Percentiles rank a stretch among this genome's conserved stretches.
Evolutionary conservation across 2,329 filamentous ascomycete species (phyloP).

Genomic region (Colletotrichum viniferum): DNA sequence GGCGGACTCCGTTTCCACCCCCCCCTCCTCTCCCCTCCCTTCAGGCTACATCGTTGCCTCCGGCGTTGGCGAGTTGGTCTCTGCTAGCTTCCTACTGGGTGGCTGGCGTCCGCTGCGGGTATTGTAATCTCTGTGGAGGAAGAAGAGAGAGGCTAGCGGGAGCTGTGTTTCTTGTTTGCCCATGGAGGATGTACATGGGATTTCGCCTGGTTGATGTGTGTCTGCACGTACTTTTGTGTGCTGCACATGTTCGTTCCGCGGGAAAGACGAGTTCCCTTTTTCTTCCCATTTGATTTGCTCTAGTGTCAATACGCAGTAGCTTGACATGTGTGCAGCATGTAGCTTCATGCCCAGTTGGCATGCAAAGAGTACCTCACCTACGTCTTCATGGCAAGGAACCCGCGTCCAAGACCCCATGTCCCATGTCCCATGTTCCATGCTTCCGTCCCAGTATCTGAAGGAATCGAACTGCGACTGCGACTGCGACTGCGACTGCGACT

Average conservation of each 20-base stretch:
- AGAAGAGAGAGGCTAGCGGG: neutral
- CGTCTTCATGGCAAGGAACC: neutral
- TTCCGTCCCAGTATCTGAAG: neutral
- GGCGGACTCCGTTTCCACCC: neutral
- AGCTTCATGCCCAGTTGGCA: neutral
- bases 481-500: neutral
- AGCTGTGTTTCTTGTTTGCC: neutral
- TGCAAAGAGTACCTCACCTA: neutral
- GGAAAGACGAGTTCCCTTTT: neutral
- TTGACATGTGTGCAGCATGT: neutral
- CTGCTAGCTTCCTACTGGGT: neutral
- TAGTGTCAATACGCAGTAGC: neutral
- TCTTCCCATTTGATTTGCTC: neutral
- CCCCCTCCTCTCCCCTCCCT: neutral
- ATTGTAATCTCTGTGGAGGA: conserved; percentile 5
- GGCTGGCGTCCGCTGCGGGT: neutral
- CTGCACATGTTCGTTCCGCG: neutral
- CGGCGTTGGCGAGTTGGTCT: neutral
- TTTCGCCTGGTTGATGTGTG: neutral
- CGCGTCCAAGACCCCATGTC: neutral
- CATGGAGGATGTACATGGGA: neutral
- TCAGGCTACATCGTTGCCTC: neutral
- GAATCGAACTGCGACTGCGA: neutral
- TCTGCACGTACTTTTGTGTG: neutral
- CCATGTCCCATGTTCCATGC: neutral